Base-by-base conservation (phyloP, 176 grass and related monocot species). In the Musa beccarii region DNA sequence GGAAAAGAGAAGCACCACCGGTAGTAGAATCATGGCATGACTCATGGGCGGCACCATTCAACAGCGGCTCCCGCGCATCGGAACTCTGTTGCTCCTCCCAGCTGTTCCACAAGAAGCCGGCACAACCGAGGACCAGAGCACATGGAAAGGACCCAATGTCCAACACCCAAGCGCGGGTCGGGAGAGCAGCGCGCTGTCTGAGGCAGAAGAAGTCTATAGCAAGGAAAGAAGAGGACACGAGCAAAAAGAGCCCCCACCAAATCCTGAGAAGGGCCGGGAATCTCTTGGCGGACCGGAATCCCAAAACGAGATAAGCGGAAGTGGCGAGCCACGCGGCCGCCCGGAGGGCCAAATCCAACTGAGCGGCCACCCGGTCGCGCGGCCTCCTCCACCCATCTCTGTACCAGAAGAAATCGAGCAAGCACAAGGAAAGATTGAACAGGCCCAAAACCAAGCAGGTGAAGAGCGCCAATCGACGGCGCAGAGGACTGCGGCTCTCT, bases 171-270 rank as follows among this genome's bases (percentile, higher is more conserved):
- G 79, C 67, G 29, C 52, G 56, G 14, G 49, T 3, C 49, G 71
- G 54, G n/a, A 7, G 5, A 50, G 69, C 51, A 8, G 12, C 23
- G 25, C 54, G 1, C 0, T 59, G 71, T 11, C 50, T 20, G 0
- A 72, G 62, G 53, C 3, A 68, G 19, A 87, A 15, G 54, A 84
- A 64, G 79, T 90, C 78, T 15, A 28, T 52, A 49, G 74, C 75
- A 12, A 89, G 9, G 71, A 54, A 10, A 51, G 80, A 73, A 1
- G 53, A 9, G 19, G 90, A 93, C 53, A 93, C n/a, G 3, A 91
- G 63, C 7, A 89, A 34, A 84, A 89, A 91, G 21, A 97, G 25
- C 14, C 26, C 84, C 84, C 90, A 91, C 82, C 87, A 90, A 19
- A 87, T 52, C 85, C 78, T 86, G 52, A 97, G 81, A 51, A 82